Evolutionary conservation across 305 asterid species (phyloP).

Genomic region (Fraxinus sp.): DNA sequence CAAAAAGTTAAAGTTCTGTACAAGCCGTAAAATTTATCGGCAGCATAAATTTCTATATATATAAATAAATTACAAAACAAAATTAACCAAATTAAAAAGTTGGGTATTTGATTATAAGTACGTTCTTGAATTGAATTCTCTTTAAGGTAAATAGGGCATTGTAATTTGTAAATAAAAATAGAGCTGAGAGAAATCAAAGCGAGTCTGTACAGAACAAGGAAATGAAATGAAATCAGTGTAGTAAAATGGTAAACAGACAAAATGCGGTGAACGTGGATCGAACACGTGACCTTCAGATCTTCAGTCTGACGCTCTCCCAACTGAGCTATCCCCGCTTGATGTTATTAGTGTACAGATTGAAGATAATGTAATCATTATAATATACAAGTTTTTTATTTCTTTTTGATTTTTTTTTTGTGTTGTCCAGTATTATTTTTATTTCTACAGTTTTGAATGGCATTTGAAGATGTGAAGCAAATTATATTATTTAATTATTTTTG

Average conservation of each 20-base stretch:
- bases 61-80: not conserved
- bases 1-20: not conserved
- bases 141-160: not conserved
- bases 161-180: not conserved
- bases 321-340: slow-evolving; percentile 46
- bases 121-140: not conserved
- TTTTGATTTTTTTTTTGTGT: not conserved
- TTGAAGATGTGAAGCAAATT: not conserved
- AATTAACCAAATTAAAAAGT: not conserved
- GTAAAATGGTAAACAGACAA: not conserved
- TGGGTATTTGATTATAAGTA: not conserved
- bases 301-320: slow-evolving; percentile 98
- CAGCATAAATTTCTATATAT: not conserved
- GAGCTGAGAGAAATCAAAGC: not conserved
- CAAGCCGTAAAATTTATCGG: not conserved
- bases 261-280: slow-evolving; percentile 44
- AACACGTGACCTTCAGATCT: slow-evolving; percentile 93
- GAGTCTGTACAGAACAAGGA: not conserved
- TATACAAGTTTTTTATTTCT: not conserved
- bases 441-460: not conserved
- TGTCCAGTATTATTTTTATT: not conserved
- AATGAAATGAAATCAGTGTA: not conserved
- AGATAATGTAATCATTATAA: no score
- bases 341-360: not conserved
- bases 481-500: not conserved